Evolutionary conservation across 805 yeast genomes (phyloP).

Genomic region (Myxozyma monticola): DNA sequence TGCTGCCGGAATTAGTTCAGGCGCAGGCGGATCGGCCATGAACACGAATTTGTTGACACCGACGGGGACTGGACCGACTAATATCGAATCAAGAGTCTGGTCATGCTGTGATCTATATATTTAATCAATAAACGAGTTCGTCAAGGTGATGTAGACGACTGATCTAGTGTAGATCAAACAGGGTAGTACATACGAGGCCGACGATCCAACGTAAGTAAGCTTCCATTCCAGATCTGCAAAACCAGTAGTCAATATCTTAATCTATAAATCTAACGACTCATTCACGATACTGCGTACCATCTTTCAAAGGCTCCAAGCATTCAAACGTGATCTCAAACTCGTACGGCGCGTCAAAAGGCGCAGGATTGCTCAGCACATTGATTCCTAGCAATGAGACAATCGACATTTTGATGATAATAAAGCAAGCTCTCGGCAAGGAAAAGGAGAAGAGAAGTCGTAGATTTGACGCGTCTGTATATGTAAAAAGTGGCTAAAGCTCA

Average conservation of each 20-base stretch:
- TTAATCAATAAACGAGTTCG: background rate
- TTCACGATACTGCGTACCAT: too few relatives aligned
- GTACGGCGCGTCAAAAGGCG: constrained; percentile 87
- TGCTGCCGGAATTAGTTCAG: constrained; percentile 92
- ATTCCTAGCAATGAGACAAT: constrained; percentile 63
- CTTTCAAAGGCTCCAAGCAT: constrained; percentile 87
- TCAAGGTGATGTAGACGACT: background rate
- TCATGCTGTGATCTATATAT: constrained; percentile 70
- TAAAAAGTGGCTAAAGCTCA: background rate
- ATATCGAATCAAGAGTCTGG: constrained; percentile 90
- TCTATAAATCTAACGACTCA: background rate
- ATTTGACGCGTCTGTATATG: background rate
- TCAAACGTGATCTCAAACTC: constrained; percentile 97
- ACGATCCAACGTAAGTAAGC: constrained; percentile 93
- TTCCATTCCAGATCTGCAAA: constrained; percentile 87
- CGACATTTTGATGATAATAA: constrained; percentile 13
- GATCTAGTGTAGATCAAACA: too few relatives aligned
- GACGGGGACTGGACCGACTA: constrained; percentile 99
- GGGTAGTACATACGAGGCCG: constrained; percentile 56
- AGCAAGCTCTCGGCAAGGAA: background rate
- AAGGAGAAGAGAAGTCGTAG: too few relatives aligned
- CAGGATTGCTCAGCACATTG: constrained; percentile 91
- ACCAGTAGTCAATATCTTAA: background rate
- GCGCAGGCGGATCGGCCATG: constrained; percentile 95
- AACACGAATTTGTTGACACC: constrained; percentile 92